These are phyloP conservation scores for Staphylotrichum tortipilum DNA, from an alignment of 495 filamentous ascomycete species.

Conservation along the genomic window DNA sequence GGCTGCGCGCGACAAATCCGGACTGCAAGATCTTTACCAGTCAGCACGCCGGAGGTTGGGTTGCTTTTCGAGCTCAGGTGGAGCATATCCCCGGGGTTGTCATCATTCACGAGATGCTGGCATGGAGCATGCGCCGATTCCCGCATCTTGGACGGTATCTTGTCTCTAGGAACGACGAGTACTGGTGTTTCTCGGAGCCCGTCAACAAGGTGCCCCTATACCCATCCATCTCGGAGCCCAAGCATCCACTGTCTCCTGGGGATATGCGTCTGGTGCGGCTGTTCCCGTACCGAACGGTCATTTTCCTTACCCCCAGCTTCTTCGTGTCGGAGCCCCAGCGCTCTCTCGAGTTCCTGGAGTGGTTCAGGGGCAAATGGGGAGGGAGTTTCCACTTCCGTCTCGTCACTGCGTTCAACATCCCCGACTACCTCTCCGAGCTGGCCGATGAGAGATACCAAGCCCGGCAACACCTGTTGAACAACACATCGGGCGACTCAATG, in stretches of 20 bases:
- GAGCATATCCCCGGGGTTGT: conserved; percentile 16
- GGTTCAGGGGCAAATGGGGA: conserved; percentile 39
- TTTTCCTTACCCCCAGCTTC: conserved; percentile 58
- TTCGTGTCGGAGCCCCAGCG: conserved; percentile 43
- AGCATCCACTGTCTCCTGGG: conserved; percentile 8
- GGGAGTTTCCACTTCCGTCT: conserved; percentile 21
- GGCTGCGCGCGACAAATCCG: conserved; percentile 23
- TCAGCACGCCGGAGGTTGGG: conserved; percentile 21
- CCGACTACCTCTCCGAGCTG: conserved; percentile 33
- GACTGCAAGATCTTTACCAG: conserved; percentile 21
- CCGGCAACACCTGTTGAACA: conserved; percentile 15
- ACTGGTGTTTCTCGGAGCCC: conserved; percentile 28
- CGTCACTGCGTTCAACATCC: conserved; percentile 34
- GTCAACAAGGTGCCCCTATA: conserved; percentile 14
- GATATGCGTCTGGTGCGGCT: conserved; percentile 39
- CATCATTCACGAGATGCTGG: conserved; percentile 28
- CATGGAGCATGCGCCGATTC: conserved; percentile 23
- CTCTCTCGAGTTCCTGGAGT: conserved; percentile 45
- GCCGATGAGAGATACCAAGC: conserved; percentile 32
- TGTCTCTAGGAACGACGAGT: conserved; percentile 13
- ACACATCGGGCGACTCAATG: not conserved
- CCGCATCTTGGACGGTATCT: conserved; percentile 17
- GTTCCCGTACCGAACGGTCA: conserved; percentile 49
- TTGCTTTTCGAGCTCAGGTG: conserved; percentile 14
- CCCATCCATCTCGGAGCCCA: conserved; percentile 11